Evolutionary conservation across 2,329 filamentous ascomycete species (phyloP), one percentile per base, ranked within the genome.

Genomic region (Cercospora sp.): DNA sequence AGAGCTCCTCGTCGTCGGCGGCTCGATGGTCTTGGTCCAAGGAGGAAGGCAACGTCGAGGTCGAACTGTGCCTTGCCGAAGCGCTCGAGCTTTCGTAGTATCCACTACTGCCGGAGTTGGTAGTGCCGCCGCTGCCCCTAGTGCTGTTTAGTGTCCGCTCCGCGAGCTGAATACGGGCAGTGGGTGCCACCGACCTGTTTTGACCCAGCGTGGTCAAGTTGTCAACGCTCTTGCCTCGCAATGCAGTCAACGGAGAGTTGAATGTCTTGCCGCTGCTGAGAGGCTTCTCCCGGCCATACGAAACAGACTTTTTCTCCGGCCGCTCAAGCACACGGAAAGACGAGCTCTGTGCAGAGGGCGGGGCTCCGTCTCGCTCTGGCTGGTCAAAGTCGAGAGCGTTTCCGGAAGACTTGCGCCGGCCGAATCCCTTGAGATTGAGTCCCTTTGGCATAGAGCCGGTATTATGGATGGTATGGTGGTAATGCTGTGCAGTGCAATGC

Each of bases 271-370:
- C 69, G 34, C 49, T 63, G 45, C 49, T 43, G 18, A 51, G 18
- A n/a, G 62, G 62, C 81, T 69, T 66, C 37, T 69, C 68, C 37
- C 70, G 70, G 69, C 74, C 71, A 72, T 74, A 74, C 18, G 70
- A 69, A n/a, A 71, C 65, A 53, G 68, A 78, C 13, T 82, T 82
- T 70, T 80, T 81, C 57, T 81, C 79, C 16, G 84, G 82, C 67
- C 85, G 81, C 70, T 86, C 85, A 66, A 87, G 80, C 53, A 87
- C 85, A 24, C 82, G 80, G 74, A 87, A 87, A n/a, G 85, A 85
- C 24, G 83, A 77, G 34, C 69, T 64, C 21, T 63, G 62, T 26
- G 71, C 60, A 26, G 69, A 26, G 45, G 69, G 61, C 26, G 65
- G 63, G 16, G 72, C 70, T 30, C 71, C 28, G 59, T 86, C 85